Conservation (phyloP, 768 basidiomycete species). For the Mycena leptocephala region DNA sequence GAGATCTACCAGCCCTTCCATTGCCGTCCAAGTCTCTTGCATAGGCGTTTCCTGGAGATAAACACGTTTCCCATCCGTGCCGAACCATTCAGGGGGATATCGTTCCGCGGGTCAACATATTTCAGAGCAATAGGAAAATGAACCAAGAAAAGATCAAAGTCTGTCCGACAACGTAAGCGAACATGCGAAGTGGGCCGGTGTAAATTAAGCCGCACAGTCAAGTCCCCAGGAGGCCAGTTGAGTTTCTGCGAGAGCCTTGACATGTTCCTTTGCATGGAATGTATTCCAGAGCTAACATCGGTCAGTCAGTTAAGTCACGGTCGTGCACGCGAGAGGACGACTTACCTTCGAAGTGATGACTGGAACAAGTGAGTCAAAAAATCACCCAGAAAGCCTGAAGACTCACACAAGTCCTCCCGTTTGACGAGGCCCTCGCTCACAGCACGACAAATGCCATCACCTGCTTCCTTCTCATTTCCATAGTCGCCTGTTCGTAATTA, state of each 20-base stretch:
- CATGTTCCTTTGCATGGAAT: slow-evolving; percentile 86
- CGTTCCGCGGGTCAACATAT: slow-evolving; percentile 82
- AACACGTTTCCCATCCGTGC: slow-evolving; percentile 70
- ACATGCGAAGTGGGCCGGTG: neutral
- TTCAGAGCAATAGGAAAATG: slow-evolving; percentile 92
- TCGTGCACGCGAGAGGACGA: neutral
- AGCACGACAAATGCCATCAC: slow-evolving; percentile 83
- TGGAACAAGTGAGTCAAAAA: slow-evolving; percentile 42
- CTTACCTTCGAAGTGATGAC: slow-evolving; percentile 88
- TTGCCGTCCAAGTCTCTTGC: slow-evolving; percentile 87
- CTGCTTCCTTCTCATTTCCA: slow-evolving; percentile 89
- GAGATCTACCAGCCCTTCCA: slow-evolving; percentile 85
- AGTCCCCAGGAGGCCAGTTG: slow-evolving; percentile 89
- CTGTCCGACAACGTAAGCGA: slow-evolving; percentile 40
- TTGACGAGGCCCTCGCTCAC: slow-evolving; percentile 87
- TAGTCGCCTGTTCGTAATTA: slow-evolving; percentile 23
- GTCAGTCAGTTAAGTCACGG: neutral
- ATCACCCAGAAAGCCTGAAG: neutral
- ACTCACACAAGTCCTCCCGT: slow-evolving; percentile 88
- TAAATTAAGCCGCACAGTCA: slow-evolving; percentile 48
- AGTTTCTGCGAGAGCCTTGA: slow-evolving; percentile 66
- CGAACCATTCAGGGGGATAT: slow-evolving; percentile 90
- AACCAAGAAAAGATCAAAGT: slow-evolving; percentile 86
- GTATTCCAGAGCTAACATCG: slow-evolving; percentile 86
- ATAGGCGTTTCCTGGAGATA: slow-evolving; percentile 72